Evolutionary conservation across 768 basidiomycete genomes (phyloP).

Genomic region (Zangia roseola): DNA sequence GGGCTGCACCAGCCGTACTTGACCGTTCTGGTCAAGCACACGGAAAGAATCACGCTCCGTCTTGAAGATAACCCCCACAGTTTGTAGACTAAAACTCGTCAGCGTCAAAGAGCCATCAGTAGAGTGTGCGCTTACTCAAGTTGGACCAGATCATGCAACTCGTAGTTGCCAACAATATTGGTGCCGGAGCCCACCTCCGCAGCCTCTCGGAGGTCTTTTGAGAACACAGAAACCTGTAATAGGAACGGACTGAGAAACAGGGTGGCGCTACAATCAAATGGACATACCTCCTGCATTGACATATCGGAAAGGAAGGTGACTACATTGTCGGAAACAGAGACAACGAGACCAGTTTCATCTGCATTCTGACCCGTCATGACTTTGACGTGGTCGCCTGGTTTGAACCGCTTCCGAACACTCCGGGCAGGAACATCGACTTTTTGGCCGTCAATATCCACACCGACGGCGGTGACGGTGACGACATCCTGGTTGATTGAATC

Average conservation of each 20-base stretch:
- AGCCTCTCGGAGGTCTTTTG: slow-evolving; percentile 94
- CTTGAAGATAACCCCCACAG: slow-evolving; percentile 96
- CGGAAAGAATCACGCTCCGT: slow-evolving; percentile 96
- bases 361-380: slow-evolving; percentile 94
- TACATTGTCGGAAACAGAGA: slow-evolving; percentile 85
- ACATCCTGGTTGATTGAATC: slow-evolving; percentile 87
- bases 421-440: slow-evolving; percentile 83
- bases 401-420: slow-evolving; percentile 92
- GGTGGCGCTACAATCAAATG: neutral
- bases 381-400: slow-evolving; percentile 97
- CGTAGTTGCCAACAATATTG: slow-evolving; percentile 89
- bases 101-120: slow-evolving; percentile 3
- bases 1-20: slow-evolving; percentile 84
- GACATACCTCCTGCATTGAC: slow-evolving; percentile 85
- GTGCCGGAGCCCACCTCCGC: slow-evolving; percentile 94
- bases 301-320: slow-evolving; percentile 98
- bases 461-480: slow-evolving; percentile 77
- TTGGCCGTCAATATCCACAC: slow-evolving; percentile 83
- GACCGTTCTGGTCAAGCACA: slow-evolving; percentile 91
- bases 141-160: slow-evolving; percentile 94
- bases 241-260: slow-evolving; percentile 4
- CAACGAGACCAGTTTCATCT: slow-evolving; percentile 94
- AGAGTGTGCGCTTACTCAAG: slow-evolving; percentile 68
- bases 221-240: slow-evolving; percentile 88
- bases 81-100: slow-evolving; percentile 63